These are phyloP conservation scores for Tylopilus rubrobrunneus DNA, from an alignment of 768 basidiomycete genomes.

Conservation along the genomic window DNA sequence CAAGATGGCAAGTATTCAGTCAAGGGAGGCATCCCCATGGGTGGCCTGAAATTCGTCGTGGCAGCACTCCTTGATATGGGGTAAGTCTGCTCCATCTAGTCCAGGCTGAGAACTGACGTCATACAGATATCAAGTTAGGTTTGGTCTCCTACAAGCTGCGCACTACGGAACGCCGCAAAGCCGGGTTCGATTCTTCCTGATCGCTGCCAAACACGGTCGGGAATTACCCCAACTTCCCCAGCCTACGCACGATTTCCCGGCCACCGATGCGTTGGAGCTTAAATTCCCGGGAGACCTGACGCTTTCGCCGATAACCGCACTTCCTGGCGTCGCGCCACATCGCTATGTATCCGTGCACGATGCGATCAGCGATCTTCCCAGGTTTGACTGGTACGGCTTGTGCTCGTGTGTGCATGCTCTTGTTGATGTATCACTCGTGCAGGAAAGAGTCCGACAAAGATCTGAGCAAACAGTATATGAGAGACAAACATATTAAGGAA, in stretches of 20 bases:
- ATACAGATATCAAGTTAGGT: constrained; percentile 42
- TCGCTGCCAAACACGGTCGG: constrained; percentile 37
- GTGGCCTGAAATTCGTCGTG: constrained; percentile 66
- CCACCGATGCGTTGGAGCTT: constrained; percentile 44
- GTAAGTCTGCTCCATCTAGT: constrained; percentile 35
- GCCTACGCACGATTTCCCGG: constrained; percentile 42
- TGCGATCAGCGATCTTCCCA: constrained; percentile 69
- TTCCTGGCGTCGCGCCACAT: constrained; percentile 52
- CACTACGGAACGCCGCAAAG: constrained; percentile 47
- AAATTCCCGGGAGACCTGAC: constrained; percentile 40
- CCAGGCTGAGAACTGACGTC: neutral
- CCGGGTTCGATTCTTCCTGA: constrained; percentile 46
- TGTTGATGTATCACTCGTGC: neutral
- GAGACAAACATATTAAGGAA: constrained; percentile 28
- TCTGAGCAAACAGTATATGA: constrained; percentile 13
- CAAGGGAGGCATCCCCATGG: constrained; percentile 65
- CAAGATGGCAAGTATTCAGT: constrained; percentile 42
- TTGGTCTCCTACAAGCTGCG: constrained; percentile 41
- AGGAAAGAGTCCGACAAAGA: constrained; percentile 24
- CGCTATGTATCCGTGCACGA: constrained; percentile 60
- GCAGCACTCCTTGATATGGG: constrained; percentile 61
- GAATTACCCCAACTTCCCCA: constrained; percentile 39
- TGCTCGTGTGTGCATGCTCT: neutral
- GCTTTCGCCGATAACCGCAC: constrained; percentile 43
- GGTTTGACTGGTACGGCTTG: constrained; percentile 65